Evolutionary conservation across 2,329 filamentous ascomycete species (phyloP).

Genomic region (Tolypocladium cylindrosporum): DNA sequence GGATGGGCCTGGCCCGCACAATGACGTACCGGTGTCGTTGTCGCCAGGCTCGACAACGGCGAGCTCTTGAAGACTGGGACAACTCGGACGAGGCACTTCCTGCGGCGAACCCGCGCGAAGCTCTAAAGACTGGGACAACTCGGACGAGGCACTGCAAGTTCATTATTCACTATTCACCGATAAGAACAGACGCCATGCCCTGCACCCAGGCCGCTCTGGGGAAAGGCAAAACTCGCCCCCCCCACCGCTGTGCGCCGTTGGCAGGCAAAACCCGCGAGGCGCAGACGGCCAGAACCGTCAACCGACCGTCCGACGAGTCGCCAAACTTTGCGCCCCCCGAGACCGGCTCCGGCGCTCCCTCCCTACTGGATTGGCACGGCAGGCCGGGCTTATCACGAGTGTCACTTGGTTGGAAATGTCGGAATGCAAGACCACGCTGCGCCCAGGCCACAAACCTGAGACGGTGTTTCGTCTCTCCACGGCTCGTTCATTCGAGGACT

Average conservation of each 20-base stretch:
- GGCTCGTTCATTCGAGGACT: not conserved
- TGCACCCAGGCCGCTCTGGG: not conserved
- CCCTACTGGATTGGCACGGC: not conserved
- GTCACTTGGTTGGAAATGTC: not conserved
- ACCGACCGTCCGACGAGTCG: not conserved
- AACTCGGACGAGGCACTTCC: no score
- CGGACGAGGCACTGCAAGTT: not conserved
- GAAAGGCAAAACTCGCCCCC: not conserved
- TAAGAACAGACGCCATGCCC: not conserved
- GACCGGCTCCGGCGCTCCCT: not conserved
- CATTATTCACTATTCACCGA: not conserved
- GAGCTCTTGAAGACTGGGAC: no score
- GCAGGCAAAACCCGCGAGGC: no score
- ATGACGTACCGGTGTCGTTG: not conserved
- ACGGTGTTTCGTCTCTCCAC: not conserved
- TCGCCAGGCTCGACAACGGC: not conserved
- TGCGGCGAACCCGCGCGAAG: not conserved
- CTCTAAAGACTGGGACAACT: not conserved
- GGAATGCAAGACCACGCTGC: not conserved
- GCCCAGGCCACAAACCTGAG: not conserved
- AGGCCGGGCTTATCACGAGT: not conserved
- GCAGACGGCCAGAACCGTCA: not conserved
- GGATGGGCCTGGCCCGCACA: not conserved
- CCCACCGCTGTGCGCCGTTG: not conserved
- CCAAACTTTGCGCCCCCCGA: not conserved